A percentile compares a stretch with the other conserved stretches of the same genome.
phyloP scores from a whole-genome alignment of 1,284 basidiomycete species.

The Naganishia sp. region DNA sequence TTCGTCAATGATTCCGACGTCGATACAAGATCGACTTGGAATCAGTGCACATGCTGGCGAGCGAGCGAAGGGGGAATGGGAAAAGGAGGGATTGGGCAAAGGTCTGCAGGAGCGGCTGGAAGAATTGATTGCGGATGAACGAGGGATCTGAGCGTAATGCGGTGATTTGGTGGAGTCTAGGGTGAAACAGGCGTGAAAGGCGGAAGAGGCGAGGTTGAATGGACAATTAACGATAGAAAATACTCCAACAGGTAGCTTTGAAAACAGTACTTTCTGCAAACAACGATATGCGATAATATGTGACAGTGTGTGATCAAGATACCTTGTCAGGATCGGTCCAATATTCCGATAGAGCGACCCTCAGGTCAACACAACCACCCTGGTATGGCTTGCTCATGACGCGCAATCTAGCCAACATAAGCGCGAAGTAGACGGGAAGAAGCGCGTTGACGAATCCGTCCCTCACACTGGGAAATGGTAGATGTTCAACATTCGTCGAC shows the following conservation, averaged over 20 bases:
- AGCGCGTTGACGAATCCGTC: conserved; percentile 28
- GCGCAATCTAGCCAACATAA: neutral
- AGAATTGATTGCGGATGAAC: conserved; percentile 21
- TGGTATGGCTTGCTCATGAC: neutral
- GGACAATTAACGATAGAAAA: conserved; percentile 5
- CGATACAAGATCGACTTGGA: conserved; percentile 32
- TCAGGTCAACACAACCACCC: too few species aligned
- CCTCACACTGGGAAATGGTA: neutral
- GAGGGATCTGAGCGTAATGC: neutral
- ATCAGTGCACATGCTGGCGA: conserved; percentile 24
- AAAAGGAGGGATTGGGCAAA: conserved; percentile 72
- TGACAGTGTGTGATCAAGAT: neutral
- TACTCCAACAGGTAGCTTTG: neutral
- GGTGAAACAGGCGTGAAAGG: neutral
- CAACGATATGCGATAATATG: too few species aligned
- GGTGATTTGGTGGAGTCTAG: too few species aligned
- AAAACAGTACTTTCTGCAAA: too few species aligned
- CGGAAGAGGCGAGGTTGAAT: neutral
- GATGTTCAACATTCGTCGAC: conserved; percentile 13
- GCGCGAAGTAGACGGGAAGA: neutral
- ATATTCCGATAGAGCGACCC: too few species aligned
- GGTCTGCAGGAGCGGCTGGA: conserved; percentile 79
- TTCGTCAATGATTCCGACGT: conserved; percentile 9
- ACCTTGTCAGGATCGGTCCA: too few species aligned
- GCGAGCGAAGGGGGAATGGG: conserved; percentile 68